Percentiles rank a stretch among this genome's conserved stretches.
Evolutionary conservation across 129 eudicot genomes (phyloP).

Genomic region (Ambrosia artemisiifolia): DNA sequence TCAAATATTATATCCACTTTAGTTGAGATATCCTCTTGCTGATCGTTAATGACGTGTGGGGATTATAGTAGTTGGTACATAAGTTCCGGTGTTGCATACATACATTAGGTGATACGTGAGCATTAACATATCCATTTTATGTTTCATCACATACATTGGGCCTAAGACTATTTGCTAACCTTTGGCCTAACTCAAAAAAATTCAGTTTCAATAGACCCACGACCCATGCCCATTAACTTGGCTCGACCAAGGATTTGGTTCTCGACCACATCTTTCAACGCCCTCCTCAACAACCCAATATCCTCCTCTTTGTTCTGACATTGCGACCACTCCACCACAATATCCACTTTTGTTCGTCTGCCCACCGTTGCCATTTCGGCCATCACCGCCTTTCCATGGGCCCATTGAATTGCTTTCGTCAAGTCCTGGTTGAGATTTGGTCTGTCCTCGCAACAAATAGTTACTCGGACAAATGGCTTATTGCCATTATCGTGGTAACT

Average conservation of each 20-base stretch:
- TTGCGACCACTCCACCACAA: slow-evolving; percentile 34
- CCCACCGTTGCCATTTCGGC: slow-evolving; percentile 55
- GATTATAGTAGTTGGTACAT: neutral
- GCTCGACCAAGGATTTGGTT: slow-evolving; percentile 29
- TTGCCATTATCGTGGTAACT: neutral
- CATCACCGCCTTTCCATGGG: slow-evolving; percentile 34
- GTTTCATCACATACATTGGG: neutral
- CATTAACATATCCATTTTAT: neutral
- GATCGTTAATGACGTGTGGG: no score
- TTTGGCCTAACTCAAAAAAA: slow-evolving; percentile 12
- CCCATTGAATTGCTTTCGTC: slow-evolving; percentile 39
- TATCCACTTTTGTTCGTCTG: slow-evolving; percentile 44
- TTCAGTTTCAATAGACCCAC: neutral
- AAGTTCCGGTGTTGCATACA: neutral
- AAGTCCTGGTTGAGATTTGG: slow-evolving; percentile 37
- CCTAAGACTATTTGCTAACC: neutral
- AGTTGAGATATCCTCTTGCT: no score
- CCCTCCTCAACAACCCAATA: slow-evolving; percentile 36
- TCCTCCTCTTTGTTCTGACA: slow-evolving; percentile 36
- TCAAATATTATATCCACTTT: no score
- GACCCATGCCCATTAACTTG: slow-evolving; percentile 8
- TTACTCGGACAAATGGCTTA: slow-evolving; percentile 29
- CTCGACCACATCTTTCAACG: slow-evolving; percentile 54
- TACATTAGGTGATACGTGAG: neutral
- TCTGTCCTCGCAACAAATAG: slow-evolving; percentile 51